phyloP scores from a whole-genome alignment of 2,329 filamentous ascomycete species.

The Aspergillus brasiliensis region DNA sequence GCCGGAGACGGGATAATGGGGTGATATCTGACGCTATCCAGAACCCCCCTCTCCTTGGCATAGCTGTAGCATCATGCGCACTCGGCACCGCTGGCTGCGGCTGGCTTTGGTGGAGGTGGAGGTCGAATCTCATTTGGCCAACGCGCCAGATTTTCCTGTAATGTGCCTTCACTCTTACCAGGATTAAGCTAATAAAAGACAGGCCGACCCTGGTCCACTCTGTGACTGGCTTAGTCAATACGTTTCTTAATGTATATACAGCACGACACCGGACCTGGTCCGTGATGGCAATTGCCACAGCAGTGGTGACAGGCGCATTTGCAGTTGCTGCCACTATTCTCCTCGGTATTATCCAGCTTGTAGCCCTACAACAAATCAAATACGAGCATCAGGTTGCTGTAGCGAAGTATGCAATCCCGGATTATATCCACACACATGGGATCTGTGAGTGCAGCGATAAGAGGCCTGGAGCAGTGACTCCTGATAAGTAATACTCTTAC shows the following conservation, averaged over 20 bases:
- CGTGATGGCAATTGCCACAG: conserved; percentile 1
- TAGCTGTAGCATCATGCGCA: not conserved
- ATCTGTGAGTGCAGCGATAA: too few relatives aligned
- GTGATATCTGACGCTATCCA: not conserved
- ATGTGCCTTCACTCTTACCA: not conserved
- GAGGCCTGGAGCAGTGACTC: too few relatives aligned
- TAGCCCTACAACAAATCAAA: too few relatives aligned
- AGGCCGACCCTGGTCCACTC: conserved; percentile 6
- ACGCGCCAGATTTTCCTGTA: conserved; percentile 7
- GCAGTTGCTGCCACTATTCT: not conserved
- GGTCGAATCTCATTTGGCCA: conserved; percentile 1
- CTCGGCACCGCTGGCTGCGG: not conserved
- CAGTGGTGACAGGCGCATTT: not conserved
- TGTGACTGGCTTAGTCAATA: conserved; percentile 5
- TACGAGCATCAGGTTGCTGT: too few relatives aligned
- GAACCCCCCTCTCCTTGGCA: conserved; percentile 2
- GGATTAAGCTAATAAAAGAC: not conserved
- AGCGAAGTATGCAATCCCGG: too few relatives aligned
- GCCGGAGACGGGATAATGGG: not conserved
- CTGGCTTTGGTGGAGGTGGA: not conserved
- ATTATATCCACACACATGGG: too few relatives aligned
- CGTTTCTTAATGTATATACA: conserved; percentile 7
- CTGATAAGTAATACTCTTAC: too few relatives aligned
- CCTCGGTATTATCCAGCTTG: too few relatives aligned
- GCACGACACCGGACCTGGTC: conserved; percentile 2